Evolutionary conservation across 2,329 filamentous ascomycete genomes (phyloP).

Genomic region (Sporothrix brasiliensis): DNA sequence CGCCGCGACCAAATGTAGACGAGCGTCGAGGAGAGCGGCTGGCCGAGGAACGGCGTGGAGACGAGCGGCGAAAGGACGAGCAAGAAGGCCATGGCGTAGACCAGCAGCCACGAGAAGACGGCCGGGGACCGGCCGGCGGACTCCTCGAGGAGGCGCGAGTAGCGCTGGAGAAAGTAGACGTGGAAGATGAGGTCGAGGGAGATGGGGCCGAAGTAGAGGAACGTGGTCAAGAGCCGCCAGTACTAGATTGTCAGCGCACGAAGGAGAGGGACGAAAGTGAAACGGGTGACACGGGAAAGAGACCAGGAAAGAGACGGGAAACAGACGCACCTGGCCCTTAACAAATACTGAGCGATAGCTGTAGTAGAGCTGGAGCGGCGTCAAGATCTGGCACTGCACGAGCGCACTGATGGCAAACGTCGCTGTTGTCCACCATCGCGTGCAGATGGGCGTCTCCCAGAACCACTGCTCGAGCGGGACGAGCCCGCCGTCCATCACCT

Average conservation of each 20-base stretch:
- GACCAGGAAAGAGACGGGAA: background rate
- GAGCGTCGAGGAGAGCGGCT: conserved; percentile 85
- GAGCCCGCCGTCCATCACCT: conserved; percentile 58
- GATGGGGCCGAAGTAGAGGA: conserved; percentile 95
- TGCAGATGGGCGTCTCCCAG: conserved; percentile 97
- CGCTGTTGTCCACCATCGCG: conserved; percentile 93
- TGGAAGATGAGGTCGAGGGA: conserved; percentile 95
- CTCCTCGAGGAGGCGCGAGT: conserved; percentile 92
- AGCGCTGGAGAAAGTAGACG: conserved; percentile 96
- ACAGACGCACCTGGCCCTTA: conserved; percentile 76
- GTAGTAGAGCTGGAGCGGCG: conserved; percentile 95
- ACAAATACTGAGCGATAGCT: conserved; percentile 89
- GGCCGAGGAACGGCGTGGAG: conserved; percentile 91
- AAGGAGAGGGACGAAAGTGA: too few species aligned
- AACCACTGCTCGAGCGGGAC: conserved; percentile 94
- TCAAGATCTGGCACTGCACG: conserved; percentile 90
- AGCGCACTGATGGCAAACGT: conserved; percentile 84
- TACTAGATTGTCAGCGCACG: conserved; percentile 60
- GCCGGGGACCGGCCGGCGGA: conserved; percentile 88
- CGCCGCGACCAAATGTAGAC: conserved; percentile 98
- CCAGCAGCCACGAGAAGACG: conserved; percentile 90
- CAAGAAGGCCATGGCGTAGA: conserved; percentile 80
- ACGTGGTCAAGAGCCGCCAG: conserved; percentile 94
- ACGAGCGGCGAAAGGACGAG: conserved; percentile 82
- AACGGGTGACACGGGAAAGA: too few species aligned